Conservation (phyloP, 1,284 basidiomycete species). For the Pulveroboletus sp. region DNA sequence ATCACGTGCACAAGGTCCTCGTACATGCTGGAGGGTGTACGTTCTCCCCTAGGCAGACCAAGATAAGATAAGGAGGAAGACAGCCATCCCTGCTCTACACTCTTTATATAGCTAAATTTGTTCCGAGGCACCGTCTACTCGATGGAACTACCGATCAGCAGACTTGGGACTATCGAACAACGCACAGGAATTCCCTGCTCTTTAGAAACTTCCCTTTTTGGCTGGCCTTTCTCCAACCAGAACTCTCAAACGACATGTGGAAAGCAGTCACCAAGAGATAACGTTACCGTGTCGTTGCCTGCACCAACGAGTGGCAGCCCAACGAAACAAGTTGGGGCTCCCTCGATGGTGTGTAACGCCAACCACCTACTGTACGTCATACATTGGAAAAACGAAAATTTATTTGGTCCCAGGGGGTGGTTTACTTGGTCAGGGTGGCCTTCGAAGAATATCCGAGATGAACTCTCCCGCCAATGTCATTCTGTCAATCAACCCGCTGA, state of each 20-base stretch:
- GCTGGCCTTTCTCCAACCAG: no score
- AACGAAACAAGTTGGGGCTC: not conserved
- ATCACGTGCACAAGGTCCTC: not conserved
- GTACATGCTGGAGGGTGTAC: no score
- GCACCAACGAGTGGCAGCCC: not conserved
- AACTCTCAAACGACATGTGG: not conserved
- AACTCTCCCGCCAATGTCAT: not conserved
- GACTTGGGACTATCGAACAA: no score
- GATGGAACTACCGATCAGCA: no score
- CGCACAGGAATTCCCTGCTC: no score
- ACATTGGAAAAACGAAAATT: constrained; percentile 15
- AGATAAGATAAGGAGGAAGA: not conserved
- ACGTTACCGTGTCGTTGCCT: not conserved
- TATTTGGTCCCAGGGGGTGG: not conserved
- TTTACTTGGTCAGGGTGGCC: not conserved
- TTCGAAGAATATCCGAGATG: not conserved
- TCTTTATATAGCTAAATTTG: no score
- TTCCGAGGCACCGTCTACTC: no score
- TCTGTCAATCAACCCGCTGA: not conserved
- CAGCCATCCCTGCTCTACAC: no score
- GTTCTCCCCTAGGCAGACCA: not conserved
- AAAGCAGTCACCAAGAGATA: not conserved
- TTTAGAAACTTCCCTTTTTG: not conserved
- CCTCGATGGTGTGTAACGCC: not conserved
- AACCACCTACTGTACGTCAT: not conserved